Conservation (phyloP, 1,139 yeast species). For the Yamadazyma spencermartinsiae region DNA sequence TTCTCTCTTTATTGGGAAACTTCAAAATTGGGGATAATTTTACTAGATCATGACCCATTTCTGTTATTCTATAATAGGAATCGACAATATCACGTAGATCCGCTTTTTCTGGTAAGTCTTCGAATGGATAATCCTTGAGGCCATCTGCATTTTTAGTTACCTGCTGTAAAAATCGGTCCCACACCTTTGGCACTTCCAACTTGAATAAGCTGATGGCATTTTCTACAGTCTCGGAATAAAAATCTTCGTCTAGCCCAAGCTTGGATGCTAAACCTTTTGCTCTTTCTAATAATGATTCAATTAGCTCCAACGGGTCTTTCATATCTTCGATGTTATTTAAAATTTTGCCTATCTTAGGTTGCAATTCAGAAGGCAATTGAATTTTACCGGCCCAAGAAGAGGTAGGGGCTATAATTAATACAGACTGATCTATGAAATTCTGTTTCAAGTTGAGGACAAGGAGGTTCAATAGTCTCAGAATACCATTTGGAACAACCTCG, state of each 20-base stretch:
- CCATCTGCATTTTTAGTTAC: neutral
- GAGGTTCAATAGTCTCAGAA: constrained; percentile 8
- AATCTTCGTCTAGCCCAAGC: constrained; percentile 32
- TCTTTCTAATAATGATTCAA: constrained; percentile 19
- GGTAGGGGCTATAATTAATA: constrained; percentile 32
- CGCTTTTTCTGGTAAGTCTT: neutral
- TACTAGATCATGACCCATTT: constrained; percentile 2
- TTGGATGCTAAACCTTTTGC: constrained; percentile 33
- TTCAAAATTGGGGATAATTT: constrained; percentile 7
- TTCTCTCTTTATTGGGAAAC: constrained; percentile 8
- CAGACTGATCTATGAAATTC: constrained; percentile 29
- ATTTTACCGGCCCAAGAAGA: constrained; percentile 4
- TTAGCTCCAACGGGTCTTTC: constrained; percentile 8
- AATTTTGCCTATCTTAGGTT: neutral
- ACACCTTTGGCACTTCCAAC: constrained; percentile 5
- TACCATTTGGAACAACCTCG: constrained; percentile 11
- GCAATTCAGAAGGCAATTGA: neutral
- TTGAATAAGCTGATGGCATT: constrained; percentile 9
- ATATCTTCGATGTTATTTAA: neutral
- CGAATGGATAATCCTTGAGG: constrained; percentile 10
- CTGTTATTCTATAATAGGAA: constrained; percentile 4
- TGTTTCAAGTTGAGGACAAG: constrained; percentile 18
- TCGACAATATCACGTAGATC: constrained; percentile 3
- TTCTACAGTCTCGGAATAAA: constrained; percentile 4
- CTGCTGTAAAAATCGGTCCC: constrained; percentile 6